A percentile compares a stretch with the other conserved stretches of the same genome.
Evolutionary conservation across 495 filamentous ascomycete species (phyloP).

Genomic region (Tetracladium setigerum): DNA sequence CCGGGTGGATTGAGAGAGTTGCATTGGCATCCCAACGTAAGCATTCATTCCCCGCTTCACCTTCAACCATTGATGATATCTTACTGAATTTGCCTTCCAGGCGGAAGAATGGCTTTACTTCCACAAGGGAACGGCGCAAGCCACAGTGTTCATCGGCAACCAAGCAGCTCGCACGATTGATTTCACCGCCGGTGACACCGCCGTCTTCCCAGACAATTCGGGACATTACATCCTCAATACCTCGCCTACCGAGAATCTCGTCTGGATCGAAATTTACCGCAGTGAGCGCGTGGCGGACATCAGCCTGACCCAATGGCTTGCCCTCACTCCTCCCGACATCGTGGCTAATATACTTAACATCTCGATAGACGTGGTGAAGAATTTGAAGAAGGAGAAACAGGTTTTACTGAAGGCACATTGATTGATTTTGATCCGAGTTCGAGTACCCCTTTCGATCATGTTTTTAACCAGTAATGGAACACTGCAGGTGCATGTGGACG

Average conservation of each 20-base stretch:
- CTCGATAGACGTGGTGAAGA: slow-evolving; percentile 44
- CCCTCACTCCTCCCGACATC: slow-evolving; percentile 51
- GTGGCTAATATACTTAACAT: slow-evolving; percentile 52
- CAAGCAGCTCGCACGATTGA: slow-evolving; percentile 55
- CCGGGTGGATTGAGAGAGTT: slow-evolving; percentile 54
- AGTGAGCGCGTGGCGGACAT: slow-evolving; percentile 56
- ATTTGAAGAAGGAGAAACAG: slow-evolving; percentile 59
- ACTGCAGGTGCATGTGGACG: too few species aligned
- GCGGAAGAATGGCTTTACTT: slow-evolving; percentile 63
- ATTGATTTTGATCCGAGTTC: too few species aligned
- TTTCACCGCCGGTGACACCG: slow-evolving; percentile 56
- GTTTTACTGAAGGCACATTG: slow-evolving; percentile 31
- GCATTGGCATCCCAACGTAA: slow-evolving; percentile 63
- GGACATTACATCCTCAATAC: slow-evolving; percentile 62
- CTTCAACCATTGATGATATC: not conserved
- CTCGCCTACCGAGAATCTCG: slow-evolving; percentile 48
- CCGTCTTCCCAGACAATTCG: slow-evolving; percentile 54
- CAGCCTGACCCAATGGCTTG: slow-evolving; percentile 56
- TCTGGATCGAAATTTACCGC: slow-evolving; percentile 62
- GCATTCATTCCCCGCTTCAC: slow-evolving; percentile 8
- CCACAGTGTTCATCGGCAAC: slow-evolving; percentile 54
- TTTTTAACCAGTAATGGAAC: too few species aligned
- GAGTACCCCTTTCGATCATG: too few species aligned
- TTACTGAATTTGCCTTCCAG: slow-evolving; percentile 23
- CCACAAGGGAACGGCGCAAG: slow-evolving; percentile 47